Evolutionary conservation across 306 rosid species (phyloP).

Genomic region (Oxytropis ochrocephala): DNA sequence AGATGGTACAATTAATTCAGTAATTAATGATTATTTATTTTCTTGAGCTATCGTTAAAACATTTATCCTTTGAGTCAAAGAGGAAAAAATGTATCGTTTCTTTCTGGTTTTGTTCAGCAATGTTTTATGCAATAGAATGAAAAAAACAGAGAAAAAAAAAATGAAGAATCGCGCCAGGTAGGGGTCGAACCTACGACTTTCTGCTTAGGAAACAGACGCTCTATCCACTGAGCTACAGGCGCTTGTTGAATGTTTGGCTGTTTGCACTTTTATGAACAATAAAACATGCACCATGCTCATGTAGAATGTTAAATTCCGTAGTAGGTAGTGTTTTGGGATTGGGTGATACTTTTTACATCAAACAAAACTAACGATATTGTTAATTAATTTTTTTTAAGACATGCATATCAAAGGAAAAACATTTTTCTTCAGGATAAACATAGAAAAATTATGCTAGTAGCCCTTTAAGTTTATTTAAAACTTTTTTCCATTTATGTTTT

Average conservation of each 20-base stretch:
- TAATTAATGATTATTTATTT: background rate
- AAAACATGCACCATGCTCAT: too few relatives aligned
- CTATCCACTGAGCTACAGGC: conserved; percentile 78
- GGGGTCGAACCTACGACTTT: conserved; percentile 65
- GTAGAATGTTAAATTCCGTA: too few relatives aligned
- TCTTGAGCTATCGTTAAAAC: background rate
- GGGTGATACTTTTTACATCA: conserved; percentile 2
- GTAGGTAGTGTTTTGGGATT: too few relatives aligned
- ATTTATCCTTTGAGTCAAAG: background rate
- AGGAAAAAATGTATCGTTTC: too few relatives aligned
- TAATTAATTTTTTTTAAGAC: background rate
- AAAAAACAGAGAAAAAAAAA: background rate
- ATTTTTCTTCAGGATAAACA: too few relatives aligned
- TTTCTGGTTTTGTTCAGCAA: too few relatives aligned
- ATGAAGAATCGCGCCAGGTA: conserved; percentile 29
- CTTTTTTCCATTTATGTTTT: too few relatives aligned
- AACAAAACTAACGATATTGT: background rate
- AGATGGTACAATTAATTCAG: background rate
- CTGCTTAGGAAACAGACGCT: conserved; percentile 76
- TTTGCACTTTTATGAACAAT: too few relatives aligned
- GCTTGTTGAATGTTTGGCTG: background rate
- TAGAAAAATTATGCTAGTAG: too few relatives aligned
- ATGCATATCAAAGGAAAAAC: too few relatives aligned
- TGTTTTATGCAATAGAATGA: too few relatives aligned
- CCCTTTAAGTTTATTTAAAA: too few relatives aligned